Conservation (phyloP, 129 eudicot species). For the Glebionis coronaria region DNA sequence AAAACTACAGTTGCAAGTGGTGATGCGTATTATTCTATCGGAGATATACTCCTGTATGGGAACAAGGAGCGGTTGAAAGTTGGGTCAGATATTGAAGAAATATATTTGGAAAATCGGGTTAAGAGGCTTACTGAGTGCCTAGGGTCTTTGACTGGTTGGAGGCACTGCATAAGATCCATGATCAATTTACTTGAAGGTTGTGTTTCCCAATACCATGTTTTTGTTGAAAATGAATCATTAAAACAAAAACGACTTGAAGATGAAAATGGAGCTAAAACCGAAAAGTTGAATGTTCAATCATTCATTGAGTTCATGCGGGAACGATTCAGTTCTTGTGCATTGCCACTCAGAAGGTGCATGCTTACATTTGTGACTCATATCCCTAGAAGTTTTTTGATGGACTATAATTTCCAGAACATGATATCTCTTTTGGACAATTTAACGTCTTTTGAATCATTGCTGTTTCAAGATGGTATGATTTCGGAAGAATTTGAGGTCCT, state of each 20-base stretch:
- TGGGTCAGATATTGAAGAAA: slow-evolving; percentile 36
- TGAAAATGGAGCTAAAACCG: slow-evolving; percentile 7
- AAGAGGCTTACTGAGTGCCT: slow-evolving; percentile 45
- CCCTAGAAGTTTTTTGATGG: slow-evolving; percentile 20
- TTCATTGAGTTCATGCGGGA: too few species aligned
- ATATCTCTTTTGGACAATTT: neutral
- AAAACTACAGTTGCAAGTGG: neutral
- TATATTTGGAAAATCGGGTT: slow-evolving; percentile 53
- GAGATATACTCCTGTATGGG: neutral
- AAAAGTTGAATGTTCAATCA: neutral
- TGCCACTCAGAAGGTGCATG: too few species aligned
- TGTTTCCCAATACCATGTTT: slow-evolving; percentile 37
- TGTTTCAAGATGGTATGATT: slow-evolving; percentile 36
- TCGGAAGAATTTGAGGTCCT: slow-evolving; percentile 33
- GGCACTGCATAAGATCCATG: slow-evolving; percentile 43
- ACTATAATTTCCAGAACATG: slow-evolving; percentile 31
- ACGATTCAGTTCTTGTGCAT: too few species aligned
- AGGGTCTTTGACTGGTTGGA: slow-evolving; percentile 56
- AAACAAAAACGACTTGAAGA: slow-evolving; percentile 9
- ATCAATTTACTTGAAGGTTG: slow-evolving; percentile 46
- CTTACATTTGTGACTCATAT: too few species aligned
- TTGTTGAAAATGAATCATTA: slow-evolving; percentile 39
- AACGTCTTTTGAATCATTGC: slow-evolving; percentile 22
- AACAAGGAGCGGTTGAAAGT: neutral
- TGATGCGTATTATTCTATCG: too few species aligned